These are phyloP conservation scores for Alloascoidea hylecoeti DNA, from an alignment of 805 yeast genomes.

Conservation along the genomic window DNA sequence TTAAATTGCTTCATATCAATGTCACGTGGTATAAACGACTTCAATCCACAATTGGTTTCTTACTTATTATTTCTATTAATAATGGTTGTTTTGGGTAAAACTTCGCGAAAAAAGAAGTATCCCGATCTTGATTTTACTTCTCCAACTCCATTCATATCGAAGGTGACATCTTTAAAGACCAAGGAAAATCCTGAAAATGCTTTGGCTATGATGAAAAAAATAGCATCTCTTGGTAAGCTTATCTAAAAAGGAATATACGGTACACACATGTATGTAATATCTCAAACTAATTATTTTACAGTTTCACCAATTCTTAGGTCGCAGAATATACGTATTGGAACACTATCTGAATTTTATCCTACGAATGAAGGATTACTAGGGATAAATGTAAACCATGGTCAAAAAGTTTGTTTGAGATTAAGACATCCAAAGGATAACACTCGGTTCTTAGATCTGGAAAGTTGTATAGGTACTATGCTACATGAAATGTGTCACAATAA, in stretches of 20 bases:
- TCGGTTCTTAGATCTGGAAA: constrained; percentile 45
- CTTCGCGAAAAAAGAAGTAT: too few species aligned
- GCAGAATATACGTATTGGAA: constrained; percentile 48
- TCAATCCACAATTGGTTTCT: too few species aligned
- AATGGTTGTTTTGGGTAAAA: not conserved
- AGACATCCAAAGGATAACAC: constrained; percentile 39
- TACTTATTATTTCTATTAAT: too few species aligned
- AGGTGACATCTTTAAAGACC: not conserved
- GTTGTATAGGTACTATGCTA: constrained; percentile 67
- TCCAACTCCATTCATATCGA: not conserved
- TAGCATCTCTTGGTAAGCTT: not conserved
- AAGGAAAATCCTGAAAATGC: not conserved
- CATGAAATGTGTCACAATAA: constrained; percentile 81
- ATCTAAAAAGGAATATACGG: too few species aligned
- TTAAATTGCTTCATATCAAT: too few species aligned
- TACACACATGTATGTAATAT: too few species aligned
- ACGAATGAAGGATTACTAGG: constrained; percentile 54
- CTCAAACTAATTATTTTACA: constrained; percentile 11
- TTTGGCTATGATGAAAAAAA: not conserved
- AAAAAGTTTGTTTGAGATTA: constrained; percentile 56
- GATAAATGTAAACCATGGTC: constrained; percentile 68
- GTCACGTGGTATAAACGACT: too few species aligned
- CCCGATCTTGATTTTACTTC: not conserved
- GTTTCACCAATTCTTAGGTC: constrained; percentile 74
- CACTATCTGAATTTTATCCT: constrained; percentile 74